Evolutionary conservation across 805 yeast genomes (phyloP), one percentile per base, ranked within the genome.

Genomic region (Ogataea glucozyma): DNA sequence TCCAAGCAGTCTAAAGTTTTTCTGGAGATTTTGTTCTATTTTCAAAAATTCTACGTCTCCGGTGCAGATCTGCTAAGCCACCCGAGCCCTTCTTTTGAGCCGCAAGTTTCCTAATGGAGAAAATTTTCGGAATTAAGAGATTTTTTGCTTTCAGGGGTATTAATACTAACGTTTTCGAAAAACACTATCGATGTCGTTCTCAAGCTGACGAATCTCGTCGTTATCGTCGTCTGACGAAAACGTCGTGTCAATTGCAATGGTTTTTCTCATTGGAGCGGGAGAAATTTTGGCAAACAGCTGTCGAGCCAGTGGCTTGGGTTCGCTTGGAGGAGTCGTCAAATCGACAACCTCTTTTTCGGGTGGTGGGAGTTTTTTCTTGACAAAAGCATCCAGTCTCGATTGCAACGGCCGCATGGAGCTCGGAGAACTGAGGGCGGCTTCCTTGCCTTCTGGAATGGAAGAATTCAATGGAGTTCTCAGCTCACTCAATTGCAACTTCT

Each of bases 301-400:
- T 3, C 38, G 17, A 16, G 17, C 21, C n/a, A 34, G 14, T 13
- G 38, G 29, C 5, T 40, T 32, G 13, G 24, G 19, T 23, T 41
- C 40, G 20, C 38, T 32, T 4, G 43, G 44, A 4, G 52, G 52
- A 7, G 46, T 48, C 16, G 49, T 48, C 27, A 48, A 40, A 32
- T 48, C 52, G 10, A 48, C 31, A 4, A 44, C 33, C 6, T 31
- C 16, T 14, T 24, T 17, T n/a, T 29, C 27, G 4, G 6, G 4
- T 9, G 21, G 21, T 18, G 33, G 11, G 5, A 9, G 20, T 20
- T 22, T 20, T 16, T 10, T 31, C n/a, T n/a, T 17, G 34, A 16
- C 6, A 22, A 31, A 22, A 5, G 12, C 5, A 19, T 41, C 44
- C 6, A 41, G 36, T 16, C 24, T 34, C 14, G 23, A 9, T 26